Percentiles rank a stretch among this genome's conserved stretches.
Conservation (phyloP, 2,329 filamentous ascomycete species). For the Pestalotiopsis sp. region DNA sequence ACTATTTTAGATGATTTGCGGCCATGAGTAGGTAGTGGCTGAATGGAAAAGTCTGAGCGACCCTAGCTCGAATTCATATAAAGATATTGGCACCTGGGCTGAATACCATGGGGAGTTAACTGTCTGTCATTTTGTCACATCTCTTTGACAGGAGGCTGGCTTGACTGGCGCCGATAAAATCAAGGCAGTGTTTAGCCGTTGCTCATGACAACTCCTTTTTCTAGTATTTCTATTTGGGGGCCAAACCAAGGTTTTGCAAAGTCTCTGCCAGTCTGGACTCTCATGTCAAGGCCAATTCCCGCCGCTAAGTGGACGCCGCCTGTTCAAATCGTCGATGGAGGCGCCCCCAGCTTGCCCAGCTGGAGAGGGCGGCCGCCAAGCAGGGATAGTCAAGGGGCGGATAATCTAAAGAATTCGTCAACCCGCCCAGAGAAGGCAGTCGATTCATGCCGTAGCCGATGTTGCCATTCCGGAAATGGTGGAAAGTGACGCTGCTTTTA, state of each 20-base stretch:
- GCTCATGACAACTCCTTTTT: conserved; percentile 8
- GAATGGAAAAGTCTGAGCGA: background rate
- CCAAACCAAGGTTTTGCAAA: background rate
- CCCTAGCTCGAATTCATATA: background rate
- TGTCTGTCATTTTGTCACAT: background rate
- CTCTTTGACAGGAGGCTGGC: background rate
- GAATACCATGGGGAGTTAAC: background rate
- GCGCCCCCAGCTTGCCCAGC: background rate
- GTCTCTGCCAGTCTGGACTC: background rate
- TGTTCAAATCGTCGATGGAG: background rate
- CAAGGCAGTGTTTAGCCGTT: background rate
- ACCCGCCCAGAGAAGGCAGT: conserved; percentile 13
- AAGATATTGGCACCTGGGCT: background rate
- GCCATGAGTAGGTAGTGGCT: too few relatives aligned
- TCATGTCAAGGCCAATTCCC: conserved; percentile 2
- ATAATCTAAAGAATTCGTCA: background rate
- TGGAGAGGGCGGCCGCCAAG: background rate
- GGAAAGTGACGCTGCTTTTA: background rate
- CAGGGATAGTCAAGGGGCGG: background rate
- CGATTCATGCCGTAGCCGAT: background rate
- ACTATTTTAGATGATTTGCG: background rate
- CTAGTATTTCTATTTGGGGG: background rate
- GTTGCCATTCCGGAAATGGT: background rate
- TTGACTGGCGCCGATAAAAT: background rate
- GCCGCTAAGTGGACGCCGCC: conserved; percentile 7